Evolutionary conservation across 371 early-diverging fungal species (phyloP).

Genomic region (Homolaphlyctis polyrhiza): DNA sequence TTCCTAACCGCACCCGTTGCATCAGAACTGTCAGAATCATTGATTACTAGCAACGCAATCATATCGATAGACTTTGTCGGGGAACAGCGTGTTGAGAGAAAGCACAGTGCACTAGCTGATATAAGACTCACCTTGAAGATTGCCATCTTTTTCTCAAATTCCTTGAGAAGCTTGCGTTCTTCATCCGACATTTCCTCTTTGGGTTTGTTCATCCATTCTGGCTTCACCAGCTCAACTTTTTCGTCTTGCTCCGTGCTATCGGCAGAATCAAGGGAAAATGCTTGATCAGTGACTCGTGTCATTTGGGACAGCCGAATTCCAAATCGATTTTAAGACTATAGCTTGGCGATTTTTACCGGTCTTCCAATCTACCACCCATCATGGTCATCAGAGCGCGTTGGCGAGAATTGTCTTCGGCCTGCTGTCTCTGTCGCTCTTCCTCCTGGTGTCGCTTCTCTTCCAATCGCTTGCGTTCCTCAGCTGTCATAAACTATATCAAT

Average conservation of each 20-base stretch:
- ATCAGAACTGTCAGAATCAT: constrained; percentile 1
- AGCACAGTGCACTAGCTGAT: too few species aligned
- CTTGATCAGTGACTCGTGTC: not conserved
- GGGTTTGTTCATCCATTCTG: constrained; percentile 55
- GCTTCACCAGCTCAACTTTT: constrained; percentile 38
- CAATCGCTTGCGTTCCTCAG: constrained; percentile 35
- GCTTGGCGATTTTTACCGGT: constrained; percentile 15
- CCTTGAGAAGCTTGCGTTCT: constrained; percentile 47
- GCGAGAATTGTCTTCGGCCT: constrained; percentile 38
- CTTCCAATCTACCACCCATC: constrained; percentile 52
- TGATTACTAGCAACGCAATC: not conserved
- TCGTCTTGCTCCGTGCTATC: constrained; percentile 38
- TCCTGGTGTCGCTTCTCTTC: constrained; percentile 32
- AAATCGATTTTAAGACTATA: not conserved
- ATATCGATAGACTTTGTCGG: too few species aligned
- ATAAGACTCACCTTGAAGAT: constrained; percentile 29
- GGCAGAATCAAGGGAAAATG: too few species aligned
- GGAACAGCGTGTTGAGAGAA: too few species aligned
- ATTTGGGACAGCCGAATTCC: not conserved
- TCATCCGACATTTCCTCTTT: constrained; percentile 50
- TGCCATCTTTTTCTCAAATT: constrained; percentile 53
- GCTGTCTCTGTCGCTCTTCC: constrained; percentile 34
- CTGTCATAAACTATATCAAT: constrained; percentile 33
- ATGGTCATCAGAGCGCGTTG: constrained; percentile 46
- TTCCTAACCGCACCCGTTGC: constrained; percentile 21